Base-by-base conservation (phyloP, 306 rosid genomes). In the Astragalus membranaceus region DNA sequence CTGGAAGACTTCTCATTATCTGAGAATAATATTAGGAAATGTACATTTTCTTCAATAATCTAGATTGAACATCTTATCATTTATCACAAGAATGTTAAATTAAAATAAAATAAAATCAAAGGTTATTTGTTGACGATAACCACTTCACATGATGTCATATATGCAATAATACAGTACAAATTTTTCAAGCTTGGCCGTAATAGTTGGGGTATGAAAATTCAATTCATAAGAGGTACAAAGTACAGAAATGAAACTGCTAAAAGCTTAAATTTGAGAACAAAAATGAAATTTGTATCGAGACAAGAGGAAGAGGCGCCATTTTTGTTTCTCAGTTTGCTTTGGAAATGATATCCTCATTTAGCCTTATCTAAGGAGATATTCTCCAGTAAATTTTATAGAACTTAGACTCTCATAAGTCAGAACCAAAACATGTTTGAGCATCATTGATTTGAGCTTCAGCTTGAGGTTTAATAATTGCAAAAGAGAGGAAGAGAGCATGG, bases 1-100 rank as follows among this genome's bases (percentile, higher is more conserved):
- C 82, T 1, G 97, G 93, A 75, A 90, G 92, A 79, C 62, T 85
- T 69, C 83, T 75, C 97, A 90, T 90, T 56, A 88, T 88, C 97
- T 90, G 76, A 60, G 57, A 66, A 78, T 39, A 58, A 80, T 56
- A 63, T 66, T 43, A 49, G 67, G 70, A 63, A 64, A 35, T 30
- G 47, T 2, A 53, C 72, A 52, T 50, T 67, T 56, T 70, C 68
- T 66, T 78, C 44, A 55, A 55, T 36, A 67, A 37, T 64, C 63
- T 48, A 47, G 44, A 60, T 17, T 32, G 15, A 15, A 35, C 33
- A 49, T 57, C 41, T 14, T 14, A 66, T 62, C 44, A 15, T 4
- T 72, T 8, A 48, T 26, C 10, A 35, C 52, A 37, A 36, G 37
- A 72, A 64, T 44, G 48, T 43, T 17, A 20, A 26, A 63, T 23